Percentiles rank a stretch among this genome's conserved stretches.
phyloP scores from a whole-genome alignment of 2,329 filamentous ascomycete genomes.

The Orbilia oligospora region DNA sequence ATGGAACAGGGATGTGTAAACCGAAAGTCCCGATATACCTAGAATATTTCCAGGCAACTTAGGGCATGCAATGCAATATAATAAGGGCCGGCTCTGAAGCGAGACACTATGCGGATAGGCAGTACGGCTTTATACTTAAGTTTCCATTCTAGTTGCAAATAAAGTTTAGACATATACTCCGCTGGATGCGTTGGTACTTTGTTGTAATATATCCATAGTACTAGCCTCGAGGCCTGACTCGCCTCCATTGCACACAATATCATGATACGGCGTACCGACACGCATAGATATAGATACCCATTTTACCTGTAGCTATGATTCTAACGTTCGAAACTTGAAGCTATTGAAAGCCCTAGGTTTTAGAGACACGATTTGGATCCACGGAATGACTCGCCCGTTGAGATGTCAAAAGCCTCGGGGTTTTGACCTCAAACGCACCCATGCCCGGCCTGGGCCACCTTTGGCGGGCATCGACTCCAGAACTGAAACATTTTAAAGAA shows the following conservation, averaged over 20 bases:
- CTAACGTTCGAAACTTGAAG: neutral
- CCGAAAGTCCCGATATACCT: conserved; percentile 56
- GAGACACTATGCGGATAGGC: conserved; percentile 33
- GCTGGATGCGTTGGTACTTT: conserved; percentile 22
- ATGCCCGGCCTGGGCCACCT: conserved; percentile 21
- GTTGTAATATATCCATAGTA: conserved; percentile 24
- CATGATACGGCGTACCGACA: neutral
- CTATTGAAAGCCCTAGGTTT: neutral
- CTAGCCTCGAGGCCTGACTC: neutral
- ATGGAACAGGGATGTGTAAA: conserved; percentile 36
- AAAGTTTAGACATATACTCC: neutral
- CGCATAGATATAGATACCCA: neutral
- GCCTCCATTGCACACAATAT: neutral
- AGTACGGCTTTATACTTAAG: conserved; percentile 42
- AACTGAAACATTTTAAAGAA: conserved; percentile 28
- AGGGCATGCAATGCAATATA: conserved; percentile 43
- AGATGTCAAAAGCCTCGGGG: conserved; percentile 13
- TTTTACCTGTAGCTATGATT: neutral
- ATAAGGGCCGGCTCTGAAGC: conserved; percentile 36
- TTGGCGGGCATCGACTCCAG: conserved; percentile 15
- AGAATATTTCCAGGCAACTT: conserved; percentile 45
- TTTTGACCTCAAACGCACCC: conserved; percentile 42
- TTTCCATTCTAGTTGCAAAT: neutral
- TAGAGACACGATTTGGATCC: conserved; percentile 6
- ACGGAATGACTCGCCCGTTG: conserved; percentile 25